Conservation (phyloP, 2,329 filamentous ascomycete genomes). For the Gremmenia infestans region DNA sequence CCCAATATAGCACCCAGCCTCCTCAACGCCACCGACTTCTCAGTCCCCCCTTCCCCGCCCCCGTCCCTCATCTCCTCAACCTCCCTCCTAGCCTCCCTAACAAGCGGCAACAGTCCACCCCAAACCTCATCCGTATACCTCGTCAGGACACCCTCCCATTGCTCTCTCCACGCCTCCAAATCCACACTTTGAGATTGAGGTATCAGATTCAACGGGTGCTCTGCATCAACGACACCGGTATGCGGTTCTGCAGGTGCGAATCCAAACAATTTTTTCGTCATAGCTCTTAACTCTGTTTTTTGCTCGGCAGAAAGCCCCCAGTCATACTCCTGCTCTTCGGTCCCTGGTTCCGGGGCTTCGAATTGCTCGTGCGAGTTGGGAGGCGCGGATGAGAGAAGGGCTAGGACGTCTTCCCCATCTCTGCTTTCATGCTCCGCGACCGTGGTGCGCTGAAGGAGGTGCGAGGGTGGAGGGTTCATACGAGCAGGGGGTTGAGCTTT, state of each 20-base stretch:
- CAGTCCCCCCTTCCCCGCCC: neutral
- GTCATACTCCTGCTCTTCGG: conserved; percentile 22
- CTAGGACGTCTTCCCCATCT: conserved; percentile 39
- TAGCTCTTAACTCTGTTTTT: conserved; percentile 19
- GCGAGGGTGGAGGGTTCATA: neutral
- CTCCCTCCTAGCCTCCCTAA: conserved; percentile 52
- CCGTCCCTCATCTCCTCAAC: conserved; percentile 38
- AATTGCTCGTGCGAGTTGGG: conserved; percentile 19
- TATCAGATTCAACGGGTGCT: conserved; percentile 23
- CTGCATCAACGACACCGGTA: conserved; percentile 5
- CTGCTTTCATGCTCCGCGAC: conserved; percentile 21
- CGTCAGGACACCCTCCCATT: conserved; percentile 53
- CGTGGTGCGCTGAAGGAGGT: neutral
- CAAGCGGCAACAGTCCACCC: conserved; percentile 56
- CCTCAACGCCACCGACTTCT: conserved; percentile 15
- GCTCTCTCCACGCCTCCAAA: conserved; percentile 43
- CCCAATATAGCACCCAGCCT: conserved; percentile 21
- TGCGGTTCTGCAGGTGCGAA: conserved; percentile 13
- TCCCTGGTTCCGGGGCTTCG: conserved; percentile 20
- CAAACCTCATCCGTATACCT: conserved; percentile 63
- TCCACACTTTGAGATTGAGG: conserved; percentile 10
- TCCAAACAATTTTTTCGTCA: conserved; percentile 24
- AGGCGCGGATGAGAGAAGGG: conserved; percentile 32
- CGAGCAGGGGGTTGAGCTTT: conserved; percentile 8
- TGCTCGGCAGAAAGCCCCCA: conserved; percentile 28